These are phyloP conservation scores for Aspergillus fumigatiaffinis DNA, from an alignment of 2,329 filamentous ascomycete species.

Conservation along the genomic window DNA sequence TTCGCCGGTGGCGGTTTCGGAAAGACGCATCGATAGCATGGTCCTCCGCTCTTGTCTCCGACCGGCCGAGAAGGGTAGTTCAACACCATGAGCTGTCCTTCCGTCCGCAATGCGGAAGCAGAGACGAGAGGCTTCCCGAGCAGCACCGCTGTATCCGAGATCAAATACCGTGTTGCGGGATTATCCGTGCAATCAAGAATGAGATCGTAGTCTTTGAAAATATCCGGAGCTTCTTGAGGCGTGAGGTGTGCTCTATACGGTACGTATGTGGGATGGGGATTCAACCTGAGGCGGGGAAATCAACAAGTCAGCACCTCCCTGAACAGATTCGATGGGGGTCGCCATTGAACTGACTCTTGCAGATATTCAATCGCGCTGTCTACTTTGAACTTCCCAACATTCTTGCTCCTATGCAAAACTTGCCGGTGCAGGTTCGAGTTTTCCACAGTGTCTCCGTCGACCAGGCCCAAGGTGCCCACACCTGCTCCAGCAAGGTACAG, in stretches of 20 bases:
- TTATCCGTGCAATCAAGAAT: conserved; percentile 95
- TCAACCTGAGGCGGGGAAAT: conserved; percentile 52
- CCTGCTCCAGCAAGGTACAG: conserved; percentile 91
- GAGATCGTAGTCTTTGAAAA: conserved; percentile 70
- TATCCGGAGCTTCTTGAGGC: conserved; percentile 61
- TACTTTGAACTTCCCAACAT: conserved; percentile 74
- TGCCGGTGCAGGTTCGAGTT: conserved; percentile 89
- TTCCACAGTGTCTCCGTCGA: conserved; percentile 87
- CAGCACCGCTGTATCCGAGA: conserved; percentile 84
- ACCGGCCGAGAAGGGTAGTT: conserved; percentile 69
- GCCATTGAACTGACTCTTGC: conserved; percentile 42
- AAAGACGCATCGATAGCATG: conserved; percentile 93
- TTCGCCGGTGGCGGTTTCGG: conserved; percentile 80
- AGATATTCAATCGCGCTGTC: conserved; percentile 66
- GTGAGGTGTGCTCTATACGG: conserved; percentile 63
- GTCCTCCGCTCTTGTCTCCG: conserved; percentile 60
- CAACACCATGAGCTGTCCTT: conserved; percentile 84
- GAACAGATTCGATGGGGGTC: background rate
- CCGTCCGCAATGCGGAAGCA: conserved; percentile 80
- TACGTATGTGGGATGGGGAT: conserved; percentile 65
- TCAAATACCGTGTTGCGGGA: conserved; percentile 83
- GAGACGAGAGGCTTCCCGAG: conserved; percentile 77
- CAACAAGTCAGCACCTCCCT: conserved; percentile 10
- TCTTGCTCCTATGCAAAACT: conserved; percentile 69
- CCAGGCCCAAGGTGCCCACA: conserved; percentile 74